Evolutionary conservation across 2,329 filamentous ascomycete species (phyloP).

Genomic region (Elsinoe batatas): DNA sequence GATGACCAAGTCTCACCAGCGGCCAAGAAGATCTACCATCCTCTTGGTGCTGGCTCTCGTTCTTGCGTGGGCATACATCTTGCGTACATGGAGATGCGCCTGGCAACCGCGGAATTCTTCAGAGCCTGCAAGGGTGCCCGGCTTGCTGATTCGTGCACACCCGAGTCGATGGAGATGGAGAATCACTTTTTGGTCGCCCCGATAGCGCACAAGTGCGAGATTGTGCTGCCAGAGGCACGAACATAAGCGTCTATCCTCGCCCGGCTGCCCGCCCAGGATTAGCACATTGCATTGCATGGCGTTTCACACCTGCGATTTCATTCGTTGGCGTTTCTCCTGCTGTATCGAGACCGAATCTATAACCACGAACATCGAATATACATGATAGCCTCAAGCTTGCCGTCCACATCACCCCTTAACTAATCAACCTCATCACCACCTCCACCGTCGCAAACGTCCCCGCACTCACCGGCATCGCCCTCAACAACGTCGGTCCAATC

Average conservation of each 20-base stretch:
- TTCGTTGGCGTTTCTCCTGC: conserved; percentile 9
- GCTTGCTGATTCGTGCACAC: conserved; percentile 19
- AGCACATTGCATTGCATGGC: no score
- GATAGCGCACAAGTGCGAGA: conserved; percentile 22
- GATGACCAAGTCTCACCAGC: no score
- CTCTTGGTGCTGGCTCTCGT: not conserved
- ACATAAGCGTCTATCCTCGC: no score
- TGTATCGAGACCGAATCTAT: not conserved
- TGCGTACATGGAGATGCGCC: conserved; percentile 23
- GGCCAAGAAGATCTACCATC: conserved; percentile 3
- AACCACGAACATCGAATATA: not conserved
- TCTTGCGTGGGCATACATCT: conserved; percentile 24
- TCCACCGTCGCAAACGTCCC: conserved; percentile 80
- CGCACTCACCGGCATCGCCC: conserved; percentile 94
- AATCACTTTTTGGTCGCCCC: conserved; percentile 26
- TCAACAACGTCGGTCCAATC: conserved; percentile 76
- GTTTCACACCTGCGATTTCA: no score
- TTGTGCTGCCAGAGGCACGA: conserved; percentile 12
- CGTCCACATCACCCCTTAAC: conserved; percentile 18
- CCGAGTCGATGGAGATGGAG: conserved; percentile 23
- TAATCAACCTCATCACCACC: conserved; percentile 32
- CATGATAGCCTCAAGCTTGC: not conserved
- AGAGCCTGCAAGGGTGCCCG: conserved; percentile 18
- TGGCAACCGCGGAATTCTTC: conserved; percentile 23
- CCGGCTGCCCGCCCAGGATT: no score